Evolutionary conservation across 345 rosid species (phyloP), one percentile per base, ranked within the genome.

Genomic region (Lepidium didymum): DNA sequence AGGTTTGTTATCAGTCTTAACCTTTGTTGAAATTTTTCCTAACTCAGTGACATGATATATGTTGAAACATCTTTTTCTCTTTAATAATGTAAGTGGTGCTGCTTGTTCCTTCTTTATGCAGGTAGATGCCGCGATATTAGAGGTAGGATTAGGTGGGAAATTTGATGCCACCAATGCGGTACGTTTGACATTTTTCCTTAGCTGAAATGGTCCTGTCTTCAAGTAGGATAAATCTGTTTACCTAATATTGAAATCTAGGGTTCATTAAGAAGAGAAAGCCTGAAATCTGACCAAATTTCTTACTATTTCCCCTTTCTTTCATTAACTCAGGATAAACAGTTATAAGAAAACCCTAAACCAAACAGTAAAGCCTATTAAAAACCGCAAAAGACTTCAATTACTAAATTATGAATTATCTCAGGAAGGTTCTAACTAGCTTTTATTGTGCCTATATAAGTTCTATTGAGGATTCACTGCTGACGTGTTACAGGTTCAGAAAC

Each of bases 101-200:
- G 41, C 38, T 38, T 43, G 13, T 33, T 56, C 15, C 54, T 72
- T 43, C 47, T 46, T 38, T 78, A 19, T 78, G 67, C 80, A 94
- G 99, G 96, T 94, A 34, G 99, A 94, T 75, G 99, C 83, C 74
- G 93, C 83, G 67, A 89, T 94, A 61, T 78, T 94, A 79, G 99
- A 94, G 87, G 97, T 94, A 11, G 99, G 99, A 37, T 68, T 94
- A 73, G 99, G 99, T 10, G 99, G 99, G 72, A 91, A 64, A 81
- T 87, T 89, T 69, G 96, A 91, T 58, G 88, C 99, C 56, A 94
- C 99, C 41, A 94, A 94, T 78, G 99, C 89, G 91, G 99, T 94
- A 84, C 10, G 82, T 56, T 69, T 62, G 11, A 15, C 60, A 37
- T 63, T 36, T 64, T 46, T 51, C 4, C 27, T 4, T 10, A 2